phyloP scores from a whole-genome alignment of 2,329 filamentous ascomycete species.

The Aspergillus hortae region DNA sequence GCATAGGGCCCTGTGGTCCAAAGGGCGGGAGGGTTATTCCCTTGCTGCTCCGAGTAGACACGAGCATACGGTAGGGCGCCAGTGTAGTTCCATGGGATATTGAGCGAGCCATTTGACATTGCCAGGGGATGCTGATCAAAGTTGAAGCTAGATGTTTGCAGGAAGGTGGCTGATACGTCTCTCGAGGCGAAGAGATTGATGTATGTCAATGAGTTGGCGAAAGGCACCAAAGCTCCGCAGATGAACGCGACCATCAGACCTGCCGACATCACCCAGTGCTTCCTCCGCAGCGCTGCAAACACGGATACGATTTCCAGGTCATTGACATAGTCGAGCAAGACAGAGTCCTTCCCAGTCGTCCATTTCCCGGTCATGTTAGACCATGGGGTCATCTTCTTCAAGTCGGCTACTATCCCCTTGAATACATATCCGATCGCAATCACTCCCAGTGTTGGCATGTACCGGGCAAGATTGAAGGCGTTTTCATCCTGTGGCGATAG shows the following conservation, averaged over 20 bases:
- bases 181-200: slow-evolving; percentile 2
- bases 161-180: not conserved
- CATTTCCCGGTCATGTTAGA: slow-evolving; percentile 5
- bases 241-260: slow-evolving; percentile 2
- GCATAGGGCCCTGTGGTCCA: slow-evolving; percentile 1
- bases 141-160: not conserved
- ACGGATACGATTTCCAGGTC: slow-evolving; percentile 5
- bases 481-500: not conserved
- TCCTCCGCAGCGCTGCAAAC: slow-evolving; percentile 3
- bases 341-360: not conserved
- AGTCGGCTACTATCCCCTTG: not conserved
- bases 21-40: not conserved
- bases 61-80: slow-evolving; percentile 1
- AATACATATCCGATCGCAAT: not conserved
- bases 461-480: not conserved
- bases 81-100: slow-evolving; percentile 1
- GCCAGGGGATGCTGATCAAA: slow-evolving; percentile 4
- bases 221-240: slow-evolving; percentile 3
- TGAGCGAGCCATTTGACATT: not conserved
- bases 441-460: not conserved
- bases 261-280: slow-evolving; percentile 1
- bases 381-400: slow-evolving; percentile 7
- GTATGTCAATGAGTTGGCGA: slow-evolving; percentile 1
- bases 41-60: not conserved
- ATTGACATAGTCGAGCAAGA: slow-evolving; percentile 6